A percentile compares a stretch with the other conserved stretches of the same genome.
Conservation (phyloP, 495 filamentous ascomycete genomes). For the Bathelium albidoporum region DNA sequence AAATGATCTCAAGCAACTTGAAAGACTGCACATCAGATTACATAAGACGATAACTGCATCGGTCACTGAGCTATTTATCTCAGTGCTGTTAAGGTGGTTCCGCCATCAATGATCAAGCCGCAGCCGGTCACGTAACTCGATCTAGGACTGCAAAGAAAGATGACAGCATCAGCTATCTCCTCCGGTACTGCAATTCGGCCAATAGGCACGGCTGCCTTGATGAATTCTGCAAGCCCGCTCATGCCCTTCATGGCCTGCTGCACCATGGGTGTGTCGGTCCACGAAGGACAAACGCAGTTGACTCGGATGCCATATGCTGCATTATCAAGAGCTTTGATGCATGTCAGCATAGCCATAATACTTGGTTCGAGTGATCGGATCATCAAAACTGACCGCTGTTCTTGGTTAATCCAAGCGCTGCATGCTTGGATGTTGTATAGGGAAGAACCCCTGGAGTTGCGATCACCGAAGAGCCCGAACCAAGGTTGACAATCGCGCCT, state of each 20-base stretch:
- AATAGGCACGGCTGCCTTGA: not conserved
- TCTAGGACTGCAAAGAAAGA: not conserved
- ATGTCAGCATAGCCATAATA: not conserved
- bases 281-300: not conserved
- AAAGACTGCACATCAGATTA: too few relatives aligned
- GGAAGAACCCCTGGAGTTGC: constrained; percentile 28
- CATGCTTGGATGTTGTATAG: constrained; percentile 1
- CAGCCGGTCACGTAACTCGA: not conserved
- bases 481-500: constrained; percentile 42
- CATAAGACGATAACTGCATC: too few relatives aligned
- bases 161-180: not conserved
- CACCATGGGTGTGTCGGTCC: not conserved
- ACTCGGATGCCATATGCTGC: not conserved
- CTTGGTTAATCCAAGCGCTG: constrained; percentile 6
- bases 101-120: not conserved
- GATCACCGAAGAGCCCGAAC: constrained; percentile 34
- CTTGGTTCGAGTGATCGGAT: not conserved
- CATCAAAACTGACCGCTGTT: not conserved
- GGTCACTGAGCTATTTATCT: too few relatives aligned
- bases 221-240: not conserved
- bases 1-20: too few relatives aligned
- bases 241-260: not conserved
- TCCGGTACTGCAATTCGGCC: not conserved
- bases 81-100: not conserved
- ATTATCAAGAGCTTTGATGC: not conserved